Conservation (phyloP, 768 basidiomycete species). For the Albatrellus ellisii region DNA sequence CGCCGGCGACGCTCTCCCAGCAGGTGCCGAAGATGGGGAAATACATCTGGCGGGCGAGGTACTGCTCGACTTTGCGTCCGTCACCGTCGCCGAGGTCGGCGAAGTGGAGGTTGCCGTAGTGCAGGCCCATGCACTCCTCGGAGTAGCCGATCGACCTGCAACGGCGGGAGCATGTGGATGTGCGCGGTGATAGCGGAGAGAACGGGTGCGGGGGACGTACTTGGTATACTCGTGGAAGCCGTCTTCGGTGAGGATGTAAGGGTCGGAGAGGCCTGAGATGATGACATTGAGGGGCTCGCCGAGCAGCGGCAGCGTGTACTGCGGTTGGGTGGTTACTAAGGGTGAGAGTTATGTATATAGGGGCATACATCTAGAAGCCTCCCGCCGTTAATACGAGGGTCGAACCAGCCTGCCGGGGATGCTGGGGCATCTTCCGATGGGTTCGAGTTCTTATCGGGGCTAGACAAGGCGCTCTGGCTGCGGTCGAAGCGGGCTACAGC, state of each 20-base stretch:
- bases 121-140: constrained; percentile 70
- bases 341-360: not conserved
- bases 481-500: too few species aligned
- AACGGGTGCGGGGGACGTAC: constrained; percentile 22
- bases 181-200: not conserved
- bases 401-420: constrained; percentile 38
- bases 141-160: constrained; percentile 69
- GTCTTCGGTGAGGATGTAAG: constrained; percentile 60
- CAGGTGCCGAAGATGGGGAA: constrained; percentile 74
- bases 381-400: constrained; percentile 66
- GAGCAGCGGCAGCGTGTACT: constrained; percentile 51
- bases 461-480: too few species aligned
- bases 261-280: constrained; percentile 68
- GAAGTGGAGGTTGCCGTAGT: constrained; percentile 60
- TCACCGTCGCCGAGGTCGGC: constrained; percentile 81
- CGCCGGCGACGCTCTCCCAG: constrained; percentile 81
- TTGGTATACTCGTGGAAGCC: constrained; percentile 63
- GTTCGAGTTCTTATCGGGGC: too few species aligned
- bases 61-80: constrained; percentile 50
- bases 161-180: not conserved
- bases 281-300: constrained; percentile 84
- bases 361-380: constrained; percentile 58
- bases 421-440: too few species aligned
- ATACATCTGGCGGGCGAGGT: constrained; percentile 69
- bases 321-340: not conserved